Base-by-base conservation (phyloP, 2,329 filamentous ascomycete species). In the Colletotrichum navitas region DNA sequence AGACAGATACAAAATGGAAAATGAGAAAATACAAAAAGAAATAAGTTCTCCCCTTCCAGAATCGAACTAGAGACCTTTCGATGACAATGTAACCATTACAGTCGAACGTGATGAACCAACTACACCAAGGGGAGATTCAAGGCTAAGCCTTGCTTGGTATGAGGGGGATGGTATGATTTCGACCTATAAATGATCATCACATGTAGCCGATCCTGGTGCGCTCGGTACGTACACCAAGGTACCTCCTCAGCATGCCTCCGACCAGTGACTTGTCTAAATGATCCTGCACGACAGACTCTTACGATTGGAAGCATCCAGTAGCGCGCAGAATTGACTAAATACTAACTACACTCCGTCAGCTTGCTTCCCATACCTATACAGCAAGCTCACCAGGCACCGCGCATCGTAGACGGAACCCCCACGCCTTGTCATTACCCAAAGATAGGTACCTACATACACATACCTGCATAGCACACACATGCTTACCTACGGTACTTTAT, bases 41-140 rank as follows among this genome's bases (percentile, higher is more conserved):
- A 10, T 12, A 34, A 10, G 11, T 7, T 47, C 52, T 60, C 59
- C 47, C 68, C 68, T 68, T 58, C 65, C 64, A 63, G 52, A 63
- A 68, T 68, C 63, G 65, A 60, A 63, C 64, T 68, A 68, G 65
- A 58, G 52, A 68, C 68, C 67, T 70, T 70, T 70, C 67, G 67
- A 70, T 70, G 36, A 70, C 51, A n/a, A 41, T 66, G 63, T 12
- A 29, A 61, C 67, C 67, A 70, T 70, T 70, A 70, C 67, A 70
- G 67, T 70, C 67, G 67, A 70, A 70, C 67, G 67, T 70, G 67
- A 70, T 70, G n/a, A 70, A 70, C 67, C 67, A 70, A 70, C 67
- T 70, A 70, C 67, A 70, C 67, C 67, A 70, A 70, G 67, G 67
- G 54, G 67, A 68, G 59, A 3, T 24, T 47, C 59, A 36, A 32